Evolutionary conservation across 148 eudicot genomes (phyloP).

Genomic region (Heliamphora exappendiculata): DNA sequence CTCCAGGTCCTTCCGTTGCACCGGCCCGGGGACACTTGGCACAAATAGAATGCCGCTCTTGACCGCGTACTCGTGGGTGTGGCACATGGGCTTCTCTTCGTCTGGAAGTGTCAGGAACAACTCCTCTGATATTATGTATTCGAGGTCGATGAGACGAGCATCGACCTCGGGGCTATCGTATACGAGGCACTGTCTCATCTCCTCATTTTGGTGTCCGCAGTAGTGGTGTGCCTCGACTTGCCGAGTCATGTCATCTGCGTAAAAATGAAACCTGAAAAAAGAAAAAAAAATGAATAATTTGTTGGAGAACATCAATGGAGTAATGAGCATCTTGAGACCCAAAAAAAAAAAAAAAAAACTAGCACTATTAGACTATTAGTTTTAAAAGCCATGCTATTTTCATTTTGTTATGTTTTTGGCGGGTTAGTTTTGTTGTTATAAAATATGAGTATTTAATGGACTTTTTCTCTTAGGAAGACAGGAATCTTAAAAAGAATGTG

Average conservation of each 20-base stretch:
- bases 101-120: constrained; percentile 67
- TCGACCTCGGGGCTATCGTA: constrained; percentile 65
- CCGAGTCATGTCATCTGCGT: constrained; percentile 76
- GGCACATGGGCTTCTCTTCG: constrained; percentile 79
- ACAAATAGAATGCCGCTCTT: constrained; percentile 73
- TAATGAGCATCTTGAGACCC: too few species aligned
- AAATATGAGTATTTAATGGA: too few species aligned
- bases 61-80: constrained; percentile 85
- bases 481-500: too few species aligned
- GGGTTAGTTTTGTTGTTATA: too few species aligned
- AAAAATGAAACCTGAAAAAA: constrained; percentile 67
- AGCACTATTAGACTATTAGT: too few species aligned
- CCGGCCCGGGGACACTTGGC: constrained; percentile 64
- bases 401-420: too few species aligned
- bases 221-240: constrained; percentile 96
- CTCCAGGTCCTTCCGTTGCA: constrained; percentile 64
- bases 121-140: constrained; percentile 70
- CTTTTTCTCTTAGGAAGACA: too few species aligned
- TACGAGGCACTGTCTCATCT: constrained; percentile 78
- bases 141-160: constrained; percentile 70
- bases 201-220: constrained; percentile 82
- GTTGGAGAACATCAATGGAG: too few species aligned
- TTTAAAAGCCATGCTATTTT: too few species aligned
- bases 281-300: too few species aligned
- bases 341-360: too few species aligned